phyloP scores from a whole-genome alignment of 2,329 filamentous ascomycete species.

The Xylariaceae sp. region DNA sequence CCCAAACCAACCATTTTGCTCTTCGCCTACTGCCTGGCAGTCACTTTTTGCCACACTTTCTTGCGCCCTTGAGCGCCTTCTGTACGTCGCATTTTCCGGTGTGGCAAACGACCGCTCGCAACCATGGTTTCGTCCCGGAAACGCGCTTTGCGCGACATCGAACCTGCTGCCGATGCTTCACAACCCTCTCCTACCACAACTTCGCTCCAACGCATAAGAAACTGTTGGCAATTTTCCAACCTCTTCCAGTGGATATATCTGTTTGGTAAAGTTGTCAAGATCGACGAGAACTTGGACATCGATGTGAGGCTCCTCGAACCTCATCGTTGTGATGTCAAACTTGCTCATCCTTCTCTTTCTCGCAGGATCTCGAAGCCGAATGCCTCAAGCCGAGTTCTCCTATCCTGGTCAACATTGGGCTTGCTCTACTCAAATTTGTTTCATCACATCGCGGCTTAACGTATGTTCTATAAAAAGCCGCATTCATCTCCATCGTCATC shows the following conservation, averaged over 20 bases:
- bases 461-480: conserved; percentile 48
- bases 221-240: conserved; percentile 94
- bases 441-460: conserved; percentile 90
- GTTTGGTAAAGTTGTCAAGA: conserved; percentile 85
- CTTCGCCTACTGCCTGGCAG: too few species aligned
- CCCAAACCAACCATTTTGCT: too few species aligned
- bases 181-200: conserved; percentile 26
- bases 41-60: too few species aligned
- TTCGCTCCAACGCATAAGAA: conserved; percentile 66
- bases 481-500: conserved; percentile 16
- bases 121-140: conserved; percentile 45
- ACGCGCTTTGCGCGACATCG: conserved; percentile 42
- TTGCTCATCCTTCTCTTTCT: not conserved
- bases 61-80: too few species aligned
- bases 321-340: not conserved
- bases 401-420: conserved; percentile 73
- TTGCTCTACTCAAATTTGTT: conserved; percentile 85
- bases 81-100: too few species aligned
- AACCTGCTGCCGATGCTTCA: conserved; percentile 25
- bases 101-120: not conserved
- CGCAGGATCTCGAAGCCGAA: conserved; percentile 80
- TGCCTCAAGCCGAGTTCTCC: conserved; percentile 77
- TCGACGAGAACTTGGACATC: conserved; percentile 82
- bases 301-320: conserved; percentile 57
- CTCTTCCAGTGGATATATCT: conserved; percentile 90